Percentiles rank a stretch among this genome's conserved stretches.
phyloP scores from a whole-genome alignment of 2,329 filamentous ascomycete species.

The Trichocomaceae sp. region DNA sequence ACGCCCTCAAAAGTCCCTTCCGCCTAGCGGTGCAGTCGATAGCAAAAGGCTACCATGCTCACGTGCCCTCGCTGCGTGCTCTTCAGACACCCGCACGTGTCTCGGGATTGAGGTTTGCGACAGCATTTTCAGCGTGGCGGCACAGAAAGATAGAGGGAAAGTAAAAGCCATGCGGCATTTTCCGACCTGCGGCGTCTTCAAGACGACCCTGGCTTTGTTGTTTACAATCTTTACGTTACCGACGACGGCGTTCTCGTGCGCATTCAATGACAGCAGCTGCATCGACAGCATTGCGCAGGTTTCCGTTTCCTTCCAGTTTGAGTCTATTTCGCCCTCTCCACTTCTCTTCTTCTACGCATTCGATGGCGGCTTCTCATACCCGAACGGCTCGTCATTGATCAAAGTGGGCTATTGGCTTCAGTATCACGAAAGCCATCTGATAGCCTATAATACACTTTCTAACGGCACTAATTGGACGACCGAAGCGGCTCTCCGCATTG shows the following conservation, averaged over 20 bases:
- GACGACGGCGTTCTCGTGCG: slow-evolving; percentile 18
- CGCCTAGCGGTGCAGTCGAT: neutral
- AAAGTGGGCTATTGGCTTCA: slow-evolving; percentile 33
- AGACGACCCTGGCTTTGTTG: slow-evolving; percentile 4
- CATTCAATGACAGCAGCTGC: slow-evolving; percentile 30
- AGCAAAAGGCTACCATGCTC: slow-evolving; percentile 1
- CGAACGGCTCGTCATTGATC: slow-evolving; percentile 22
- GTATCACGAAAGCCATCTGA: slow-evolving; percentile 25
- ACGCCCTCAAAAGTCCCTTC: neutral
- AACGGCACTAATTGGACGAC: slow-evolving; percentile 30
- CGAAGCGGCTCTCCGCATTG: slow-evolving; percentile 31
- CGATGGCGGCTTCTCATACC: slow-evolving; percentile 20
- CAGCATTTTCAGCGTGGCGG: neutral
- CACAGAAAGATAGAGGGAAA: neutral
- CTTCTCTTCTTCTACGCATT: slow-evolving; percentile 32
- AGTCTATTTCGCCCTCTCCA: slow-evolving; percentile 28
- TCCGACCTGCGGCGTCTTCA: neutral
- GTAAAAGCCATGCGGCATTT: slow-evolving; percentile 6
- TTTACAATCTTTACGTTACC: neutral
- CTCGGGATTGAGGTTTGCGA: neutral
- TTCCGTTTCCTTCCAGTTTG: slow-evolving; percentile 27
- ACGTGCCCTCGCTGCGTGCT: neutral
- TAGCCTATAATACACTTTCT: slow-evolving; percentile 13
- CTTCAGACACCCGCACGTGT: slow-evolving; percentile 3
- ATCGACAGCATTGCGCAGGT: slow-evolving; percentile 35